These are phyloP conservation scores for Pseudocercospora macadamiae DNA, from an alignment of 2,329 filamentous ascomycete species.

Conservation along the genomic window DNA sequence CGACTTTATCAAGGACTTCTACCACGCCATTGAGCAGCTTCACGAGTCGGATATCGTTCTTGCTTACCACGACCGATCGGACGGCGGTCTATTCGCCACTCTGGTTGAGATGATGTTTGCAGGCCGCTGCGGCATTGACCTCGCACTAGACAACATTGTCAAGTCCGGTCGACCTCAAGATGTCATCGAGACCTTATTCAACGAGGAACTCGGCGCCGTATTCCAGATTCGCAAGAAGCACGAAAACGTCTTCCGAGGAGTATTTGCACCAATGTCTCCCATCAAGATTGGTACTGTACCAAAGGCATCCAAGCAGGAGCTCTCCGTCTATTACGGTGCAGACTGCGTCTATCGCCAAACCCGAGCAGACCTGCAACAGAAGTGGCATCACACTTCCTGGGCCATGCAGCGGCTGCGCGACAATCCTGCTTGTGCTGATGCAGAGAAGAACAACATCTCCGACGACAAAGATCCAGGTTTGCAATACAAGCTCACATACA, in stretches of 20 bases:
- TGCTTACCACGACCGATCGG: slow-evolving; percentile 92
- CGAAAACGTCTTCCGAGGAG: slow-evolving; percentile 81
- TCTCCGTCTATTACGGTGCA: slow-evolving; percentile 74
- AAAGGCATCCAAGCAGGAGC: slow-evolving; percentile 69
- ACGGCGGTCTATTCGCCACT: slow-evolving; percentile 89
- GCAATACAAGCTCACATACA: slow-evolving; percentile 79
- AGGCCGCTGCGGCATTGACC: slow-evolving; percentile 82
- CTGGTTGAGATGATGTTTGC: slow-evolving; percentile 98
- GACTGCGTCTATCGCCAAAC: slow-evolving; percentile 69
- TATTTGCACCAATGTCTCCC: slow-evolving; percentile 82
- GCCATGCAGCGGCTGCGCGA: slow-evolving; percentile 90
- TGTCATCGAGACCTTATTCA: slow-evolving; percentile 82
- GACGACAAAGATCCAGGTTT: slow-evolving; percentile 81
- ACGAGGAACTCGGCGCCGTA: slow-evolving; percentile 91
- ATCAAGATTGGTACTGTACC: slow-evolving; percentile 81
- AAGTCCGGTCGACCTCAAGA: slow-evolving; percentile 59
- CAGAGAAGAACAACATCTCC: slow-evolving; percentile 74
- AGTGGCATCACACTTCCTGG: slow-evolving; percentile 86
- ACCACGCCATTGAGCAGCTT: slow-evolving; percentile 76
- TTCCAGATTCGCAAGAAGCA: slow-evolving; percentile 90
- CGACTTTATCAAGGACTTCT: slow-evolving; percentile 83
- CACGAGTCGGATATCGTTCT: slow-evolving; percentile 74
- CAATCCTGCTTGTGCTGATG: slow-evolving; percentile 82
- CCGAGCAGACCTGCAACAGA: slow-evolving; percentile 76
- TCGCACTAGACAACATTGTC: slow-evolving; percentile 77